Evolutionary conservation across 495 filamentous ascomycete genomes (phyloP), one percentile per base, ranked within the genome.

Genomic region (Talaromyces adpressus): DNA sequence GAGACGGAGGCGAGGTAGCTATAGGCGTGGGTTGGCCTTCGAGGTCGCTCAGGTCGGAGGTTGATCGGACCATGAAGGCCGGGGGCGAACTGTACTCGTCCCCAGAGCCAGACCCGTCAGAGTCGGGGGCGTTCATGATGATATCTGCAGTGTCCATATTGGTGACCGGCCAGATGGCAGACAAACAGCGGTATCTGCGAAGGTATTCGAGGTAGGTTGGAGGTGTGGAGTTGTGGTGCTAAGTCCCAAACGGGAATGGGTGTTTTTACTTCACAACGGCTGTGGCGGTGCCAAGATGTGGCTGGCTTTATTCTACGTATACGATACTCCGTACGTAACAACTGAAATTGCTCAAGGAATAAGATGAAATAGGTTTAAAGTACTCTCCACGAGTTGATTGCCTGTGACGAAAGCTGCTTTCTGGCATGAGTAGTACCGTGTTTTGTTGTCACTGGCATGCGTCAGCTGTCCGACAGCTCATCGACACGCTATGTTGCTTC

Each of bases 61-160:
- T 78, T 65, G 69, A 73, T 72, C 64, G 77, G 72, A 74, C 41
- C 45, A 82, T 80, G 59, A 79, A 75, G 9, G 72, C 66, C 45
- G 82, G 72, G 23, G 72, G 69, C 39, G 65, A 73, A 8, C 62
- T 65, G 64, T 73, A 83, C 47, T 89, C 87, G 63, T 84, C 84
- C 22, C 87, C 89, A 5, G 85, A 86, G 45, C 77, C 82, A 32
- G 86, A 88, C 63, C 79, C 84, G 45, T 85, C 87, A 25, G 86
- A 89, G 69, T 90, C 88, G 70, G 84, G 66, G 20, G 56, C 56
- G 73, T 80, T 70, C 72, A 74, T 59, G 75, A 77, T 68, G 69
- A 61, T 14, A 41, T 80, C 81, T 57, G 85, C 79, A 56, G 84
- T 82, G 73, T 85, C 84, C 80, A 84, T 82, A 72, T 56, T 30